A percentile compares a stretch with the other conserved stretches of the same genome.
phyloP scores from a whole-genome alignment of 257 asterid genomes.

The Solanum infundibuliforme region DNA sequence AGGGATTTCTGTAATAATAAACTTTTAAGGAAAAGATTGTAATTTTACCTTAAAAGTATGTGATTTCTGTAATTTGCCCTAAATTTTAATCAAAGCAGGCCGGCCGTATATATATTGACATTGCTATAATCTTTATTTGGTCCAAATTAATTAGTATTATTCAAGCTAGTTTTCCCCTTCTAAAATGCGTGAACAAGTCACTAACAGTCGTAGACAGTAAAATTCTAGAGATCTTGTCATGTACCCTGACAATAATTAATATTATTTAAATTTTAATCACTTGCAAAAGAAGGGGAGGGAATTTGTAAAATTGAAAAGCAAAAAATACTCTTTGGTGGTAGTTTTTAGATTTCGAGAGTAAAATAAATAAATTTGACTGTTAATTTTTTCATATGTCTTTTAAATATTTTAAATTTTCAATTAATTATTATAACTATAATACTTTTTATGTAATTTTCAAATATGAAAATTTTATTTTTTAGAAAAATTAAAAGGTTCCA shows the following conservation, averaged over 20 bases:
- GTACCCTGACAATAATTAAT: not conserved
- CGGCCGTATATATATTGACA: not conserved
- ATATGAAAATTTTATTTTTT: too few species aligned
- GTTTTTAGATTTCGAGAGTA: too few species aligned
- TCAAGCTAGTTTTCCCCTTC: not conserved
- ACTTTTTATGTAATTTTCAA: too few species aligned
- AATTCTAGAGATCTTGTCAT: not conserved
- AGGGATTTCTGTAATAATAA: too few species aligned
- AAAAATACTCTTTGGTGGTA: too few species aligned
- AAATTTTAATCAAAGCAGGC: not conserved
- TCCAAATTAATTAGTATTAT: not conserved
- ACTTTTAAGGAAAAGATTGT: too few species aligned
- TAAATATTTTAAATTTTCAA: too few species aligned
- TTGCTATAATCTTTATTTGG: not conserved
- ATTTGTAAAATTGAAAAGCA: not conserved
- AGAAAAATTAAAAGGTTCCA: too few species aligned
- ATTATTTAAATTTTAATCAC: not conserved
- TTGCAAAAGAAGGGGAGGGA: not conserved
- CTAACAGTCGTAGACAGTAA: not conserved
- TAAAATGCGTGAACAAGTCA: not conserved
- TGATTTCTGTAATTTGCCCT: too few species aligned
- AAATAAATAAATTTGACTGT: too few species aligned
- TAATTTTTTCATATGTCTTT: not conserved
- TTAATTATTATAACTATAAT: too few species aligned
- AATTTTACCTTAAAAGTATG: too few species aligned